Base-by-base conservation (phyloP, 140 eudicot species). In the Cichorium intybus region DNA sequence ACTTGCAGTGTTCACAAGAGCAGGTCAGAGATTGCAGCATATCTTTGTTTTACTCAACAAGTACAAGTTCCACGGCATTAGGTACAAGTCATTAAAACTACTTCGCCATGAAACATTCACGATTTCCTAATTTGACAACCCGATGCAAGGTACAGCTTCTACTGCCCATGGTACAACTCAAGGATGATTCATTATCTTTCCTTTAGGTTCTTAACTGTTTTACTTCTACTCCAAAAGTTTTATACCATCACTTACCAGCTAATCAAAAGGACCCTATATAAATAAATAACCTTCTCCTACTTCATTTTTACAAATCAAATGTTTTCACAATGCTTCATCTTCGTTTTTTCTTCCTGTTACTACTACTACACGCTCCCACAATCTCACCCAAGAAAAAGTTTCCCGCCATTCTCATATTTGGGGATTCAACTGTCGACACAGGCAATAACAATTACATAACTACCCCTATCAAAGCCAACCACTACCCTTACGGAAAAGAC, bases 391-490 rank as follows among this genome's bases (percentile, higher is more conserved):
- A 14, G 5, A 43, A 43, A 43, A 78, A 66, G 18, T 79, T 83
- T 55, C 76, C 89, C 0, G 74, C 87, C 56, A 68, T 85, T 23
- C 77, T 85, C 24, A 50, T 82, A 41, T 88, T 88, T 12, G 96
- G 96, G 7, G 96, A 88, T 69, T 88, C 96, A 16, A 74, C 85
- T 2, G 94, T 80, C 1, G 95, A 88, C 45, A 74, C 94, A 0
- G 94, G 94, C 18, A 88, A 88, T 54, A 88, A 88, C 78, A 88
- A 85, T 64, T 80, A 82, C 73, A 46, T 85, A 51, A 6, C 41
- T 23, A 82, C 90, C 6, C 48, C 68, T 5, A 9, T 56, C 7
- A 62, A 73, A 65, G 85, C 74, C 24, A 75, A 82, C 61, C 87
- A 79, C 46, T 66, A 43, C 24, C 96, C 95, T 1, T 88, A 88